These are phyloP conservation scores for Ascodesmis nigricans DNA, from an alignment of 495 filamentous ascomycete species.

Conservation along the genomic window DNA sequence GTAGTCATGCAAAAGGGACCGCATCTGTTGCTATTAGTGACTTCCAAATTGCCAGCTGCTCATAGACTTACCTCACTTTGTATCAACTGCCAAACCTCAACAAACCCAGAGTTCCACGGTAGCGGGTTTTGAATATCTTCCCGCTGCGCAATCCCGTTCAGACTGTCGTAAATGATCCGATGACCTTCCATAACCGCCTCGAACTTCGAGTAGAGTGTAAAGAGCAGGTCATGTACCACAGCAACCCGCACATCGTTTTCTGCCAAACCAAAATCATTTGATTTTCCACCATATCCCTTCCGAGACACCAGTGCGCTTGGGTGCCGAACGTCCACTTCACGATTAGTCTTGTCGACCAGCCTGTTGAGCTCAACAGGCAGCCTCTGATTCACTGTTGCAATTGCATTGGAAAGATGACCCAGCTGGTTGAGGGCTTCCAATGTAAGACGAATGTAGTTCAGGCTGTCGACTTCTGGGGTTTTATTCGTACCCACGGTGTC, in stretches of 20 bases:
- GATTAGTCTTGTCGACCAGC: conserved; percentile 85
- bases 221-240: conserved; percentile 72
- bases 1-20: conserved; percentile 86
- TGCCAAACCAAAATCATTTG: conserved; percentile 37
- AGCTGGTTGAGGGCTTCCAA: conserved; percentile 78
- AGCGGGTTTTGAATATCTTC: conserved; percentile 41
- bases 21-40: conserved; percentile 41
- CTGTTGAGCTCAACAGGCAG: conserved; percentile 83
- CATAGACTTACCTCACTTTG: conserved; percentile 41
- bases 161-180: conserved; percentile 75
- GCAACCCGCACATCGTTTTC: conserved; percentile 51
- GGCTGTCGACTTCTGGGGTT: conserved; percentile 86
- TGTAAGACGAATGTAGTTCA: conserved; percentile 72
- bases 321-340: conserved; percentile 77
- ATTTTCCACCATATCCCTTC: conserved; percentile 33
- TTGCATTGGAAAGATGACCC: conserved; percentile 59
- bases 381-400: conserved; percentile 77
- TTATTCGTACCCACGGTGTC: conserved; percentile 57
- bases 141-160: conserved; percentile 56
- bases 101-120: conserved; percentile 18
- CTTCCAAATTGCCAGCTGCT: not conserved
- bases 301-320: conserved; percentile 38
- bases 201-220: conserved; percentile 86
- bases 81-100: conserved; percentile 56
- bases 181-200: conserved; percentile 93